Evolutionary conservation across 139 green algal genomes (phyloP).

Genomic region (Haematococcus lacustris): DNA sequence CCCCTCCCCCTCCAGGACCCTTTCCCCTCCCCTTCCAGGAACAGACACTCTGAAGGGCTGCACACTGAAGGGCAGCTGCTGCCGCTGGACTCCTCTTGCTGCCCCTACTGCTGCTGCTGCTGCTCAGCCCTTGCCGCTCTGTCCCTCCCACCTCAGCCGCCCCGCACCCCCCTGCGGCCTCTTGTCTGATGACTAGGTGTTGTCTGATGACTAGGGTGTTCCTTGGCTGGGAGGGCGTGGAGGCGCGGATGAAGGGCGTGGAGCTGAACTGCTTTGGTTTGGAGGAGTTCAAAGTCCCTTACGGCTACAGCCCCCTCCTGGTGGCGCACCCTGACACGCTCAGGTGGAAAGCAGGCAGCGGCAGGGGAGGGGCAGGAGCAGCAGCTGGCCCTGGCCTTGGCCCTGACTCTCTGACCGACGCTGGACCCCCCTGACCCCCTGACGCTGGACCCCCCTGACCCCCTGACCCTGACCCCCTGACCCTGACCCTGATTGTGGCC

Average conservation of each 20-base stretch:
- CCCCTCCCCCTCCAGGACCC: too few relatives aligned
- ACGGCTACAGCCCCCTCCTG: slow-evolving; percentile 68
- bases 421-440: background rate
- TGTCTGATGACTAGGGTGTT: too few relatives aligned
- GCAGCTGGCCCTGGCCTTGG: background rate
- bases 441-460: background rate
- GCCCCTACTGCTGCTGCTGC: too few relatives aligned
- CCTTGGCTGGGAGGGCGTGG: slow-evolving; percentile 70
- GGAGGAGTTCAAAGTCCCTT: slow-evolving; percentile 58
- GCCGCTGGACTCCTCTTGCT: too few relatives aligned
- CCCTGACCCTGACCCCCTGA: background rate
- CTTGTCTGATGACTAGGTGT: too few relatives aligned
- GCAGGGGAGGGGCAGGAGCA: background rate
- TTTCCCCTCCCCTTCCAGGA: too few relatives aligned
- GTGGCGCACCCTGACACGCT: slow-evolving; percentile 48
- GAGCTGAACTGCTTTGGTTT: slow-evolving; percentile 63
- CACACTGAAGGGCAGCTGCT: too few relatives aligned
- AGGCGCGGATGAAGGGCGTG: slow-evolving; percentile 58
- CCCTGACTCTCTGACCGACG: background rate
- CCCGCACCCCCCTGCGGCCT: too few relatives aligned
- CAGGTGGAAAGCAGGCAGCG: slow-evolving; percentile 11
- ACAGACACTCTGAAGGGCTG: too few relatives aligned
- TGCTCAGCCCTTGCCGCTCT: too few relatives aligned
- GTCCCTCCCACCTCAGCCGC: too few relatives aligned
- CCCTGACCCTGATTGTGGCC: background rate